These are phyloP conservation scores for Marasmius fiardii DNA, from an alignment of 1,284 basidiomycete genomes.

Conservation along the genomic window DNA sequence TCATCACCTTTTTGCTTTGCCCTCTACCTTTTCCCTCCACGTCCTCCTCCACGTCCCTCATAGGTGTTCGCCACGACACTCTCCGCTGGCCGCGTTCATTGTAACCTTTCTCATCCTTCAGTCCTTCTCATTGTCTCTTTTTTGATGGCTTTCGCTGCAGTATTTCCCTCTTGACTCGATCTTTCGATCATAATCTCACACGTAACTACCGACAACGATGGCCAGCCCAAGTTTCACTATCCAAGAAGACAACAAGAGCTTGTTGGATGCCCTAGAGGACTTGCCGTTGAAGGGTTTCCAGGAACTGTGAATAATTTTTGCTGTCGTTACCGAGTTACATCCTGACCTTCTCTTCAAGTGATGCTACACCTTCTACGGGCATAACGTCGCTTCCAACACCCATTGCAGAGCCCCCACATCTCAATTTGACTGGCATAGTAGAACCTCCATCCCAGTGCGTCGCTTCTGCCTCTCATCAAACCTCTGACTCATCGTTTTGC, in stretches of 20 bases:
- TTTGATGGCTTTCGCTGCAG: not conserved
- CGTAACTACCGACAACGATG: not conserved
- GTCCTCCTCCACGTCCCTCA: not conserved
- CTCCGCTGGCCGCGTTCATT: not conserved
- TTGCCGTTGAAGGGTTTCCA: constrained; percentile 14
- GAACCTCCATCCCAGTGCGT: constrained; percentile 8
- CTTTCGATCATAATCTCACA: constrained; percentile 7
- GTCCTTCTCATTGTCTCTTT: not conserved
- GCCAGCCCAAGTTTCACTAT: constrained; percentile 1
- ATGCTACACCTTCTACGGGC: constrained; percentile 13
- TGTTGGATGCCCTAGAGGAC: constrained; percentile 14
- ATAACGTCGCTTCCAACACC: constrained; percentile 17
- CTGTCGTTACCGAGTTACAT: not conserved
- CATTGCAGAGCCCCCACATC: constrained; percentile 1
- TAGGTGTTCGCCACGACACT: not conserved
- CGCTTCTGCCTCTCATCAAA: not conserved
- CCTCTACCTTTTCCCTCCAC: not conserved
- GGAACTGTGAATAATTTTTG: constrained; percentile 14
- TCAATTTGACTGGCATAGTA: constrained; percentile 3
- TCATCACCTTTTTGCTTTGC: not conserved
- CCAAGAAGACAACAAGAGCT: constrained; percentile 7
- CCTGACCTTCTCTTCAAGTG: constrained; percentile 9
- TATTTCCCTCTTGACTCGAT: not conserved
- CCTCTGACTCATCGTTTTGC: constrained; percentile 1
- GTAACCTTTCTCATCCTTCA: not conserved